Conservation (phyloP, 495 filamentous ascomycete genomes). For the Aspergillus hancockii region DNA sequence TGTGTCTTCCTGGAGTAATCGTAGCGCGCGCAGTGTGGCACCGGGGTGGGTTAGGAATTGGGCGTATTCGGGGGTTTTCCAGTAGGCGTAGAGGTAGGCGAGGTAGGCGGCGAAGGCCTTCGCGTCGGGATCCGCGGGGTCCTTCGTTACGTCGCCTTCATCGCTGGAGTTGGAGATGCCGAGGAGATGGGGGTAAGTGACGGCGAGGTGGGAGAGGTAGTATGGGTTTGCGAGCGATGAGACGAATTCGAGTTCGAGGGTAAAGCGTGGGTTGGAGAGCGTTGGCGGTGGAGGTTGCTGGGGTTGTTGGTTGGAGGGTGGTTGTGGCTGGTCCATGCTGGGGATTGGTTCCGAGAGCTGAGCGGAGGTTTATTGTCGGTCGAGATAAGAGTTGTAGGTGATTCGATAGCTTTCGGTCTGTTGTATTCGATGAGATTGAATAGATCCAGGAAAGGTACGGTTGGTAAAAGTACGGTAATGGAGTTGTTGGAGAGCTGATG, state of each 20-base stretch:
- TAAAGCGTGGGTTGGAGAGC: constrained; percentile 45
- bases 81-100: constrained; percentile 79
- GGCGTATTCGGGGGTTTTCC: constrained; percentile 75
- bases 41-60: constrained; percentile 81
- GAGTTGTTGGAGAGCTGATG: too few species aligned
- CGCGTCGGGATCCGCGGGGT: constrained; percentile 54
- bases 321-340: constrained; percentile 22
- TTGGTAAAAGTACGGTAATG: too few species aligned
- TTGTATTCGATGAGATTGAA: too few species aligned
- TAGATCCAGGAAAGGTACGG: too few species aligned
- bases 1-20: constrained; percentile 77
- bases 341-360: neutral
- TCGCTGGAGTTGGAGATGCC: constrained; percentile 39
- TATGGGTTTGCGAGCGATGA: constrained; percentile 81
- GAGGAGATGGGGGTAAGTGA: constrained; percentile 53
- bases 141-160: constrained; percentile 33
- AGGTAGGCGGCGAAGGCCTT: constrained; percentile 79
- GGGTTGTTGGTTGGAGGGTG: constrained; percentile 17
- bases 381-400: neutral
- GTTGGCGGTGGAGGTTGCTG: constrained; percentile 38
- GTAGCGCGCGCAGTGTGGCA: constrained; percentile 77
- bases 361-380: neutral
- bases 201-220: constrained; percentile 82
- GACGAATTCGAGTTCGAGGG: constrained; percentile 66
- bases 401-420: neutral